Evolutionary conservation across 164 flowering plant species (phyloP), one percentile per base, ranked within the genome.

Genomic region (Berberis thunbergii): DNA sequence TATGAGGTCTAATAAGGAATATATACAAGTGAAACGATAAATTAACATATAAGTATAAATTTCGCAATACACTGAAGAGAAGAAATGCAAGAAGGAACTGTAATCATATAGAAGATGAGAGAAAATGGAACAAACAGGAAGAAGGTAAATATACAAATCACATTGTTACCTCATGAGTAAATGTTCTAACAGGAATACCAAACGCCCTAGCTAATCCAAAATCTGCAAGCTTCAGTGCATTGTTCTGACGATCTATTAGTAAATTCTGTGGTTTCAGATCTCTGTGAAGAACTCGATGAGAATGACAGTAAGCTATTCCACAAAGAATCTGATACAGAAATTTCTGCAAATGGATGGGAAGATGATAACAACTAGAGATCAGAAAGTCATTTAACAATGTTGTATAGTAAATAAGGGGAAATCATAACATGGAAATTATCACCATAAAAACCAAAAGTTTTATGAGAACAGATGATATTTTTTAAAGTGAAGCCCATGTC

Each of bases 201-300:
- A 93, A 89, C 55, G 97, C 97, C 73, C 98, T 82, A 41, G 96
- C 98, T 72, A 93, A 77, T 57, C 98, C 98, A 81, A 93, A 93
- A 69, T 92, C 98, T 67, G 97, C 98, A 64, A 92, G 89, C 80
- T 92, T 92, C 49, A 92, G 77, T 43, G 88, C 73, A 82, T 92
- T 92, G 45, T 91, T 86, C 7, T 86, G 82, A 41, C 89, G 88
- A 77, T 92, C 98, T 55, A 92, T 86, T 75, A 92, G 80, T 81
- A 89, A 77, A 79, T 89, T 92, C 70, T 92, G 98, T 11, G 97
- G 98, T 64, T 92, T 92, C 73, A 92, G 65, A 69, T 92, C 97
- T 72, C 97, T 77, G 61, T 92, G 98, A 45, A 92, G 96, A 78
- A 92, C 93, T 73, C 96, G 83, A 70, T 86, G 98, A 63, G 96